Percentiles rank a stretch among this genome's conserved stretches.
phyloP scores from a whole-genome alignment of 176 grass and related monocot species.

The Alloteropsis semialata region DNA sequence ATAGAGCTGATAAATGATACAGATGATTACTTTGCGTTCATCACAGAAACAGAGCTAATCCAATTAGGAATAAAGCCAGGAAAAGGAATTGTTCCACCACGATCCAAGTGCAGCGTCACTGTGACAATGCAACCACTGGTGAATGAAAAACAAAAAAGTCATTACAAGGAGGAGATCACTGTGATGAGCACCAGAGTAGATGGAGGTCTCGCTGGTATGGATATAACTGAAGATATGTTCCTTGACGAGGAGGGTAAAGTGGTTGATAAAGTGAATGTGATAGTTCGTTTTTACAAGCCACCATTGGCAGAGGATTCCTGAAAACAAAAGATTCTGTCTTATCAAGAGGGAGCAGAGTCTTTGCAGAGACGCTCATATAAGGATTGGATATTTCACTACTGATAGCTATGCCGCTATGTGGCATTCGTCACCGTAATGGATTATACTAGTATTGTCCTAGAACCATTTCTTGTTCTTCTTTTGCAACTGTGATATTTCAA shows the following conservation, averaged over 20 bases:
- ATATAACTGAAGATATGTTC: neutral
- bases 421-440: too few relatives aligned
- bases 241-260: neutral
- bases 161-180: neutral
- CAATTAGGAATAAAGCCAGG: neutral
- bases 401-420: too few relatives aligned
- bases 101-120: neutral
- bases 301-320: too few relatives aligned
- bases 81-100: neutral
- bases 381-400: too few relatives aligned
- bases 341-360: too few relatives aligned
- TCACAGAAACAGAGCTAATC: neutral
- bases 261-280: neutral
- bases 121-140: neutral
- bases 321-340: too few relatives aligned
- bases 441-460: too few relatives aligned
- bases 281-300: neutral
- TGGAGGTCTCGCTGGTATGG: neutral
- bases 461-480: too few relatives aligned
- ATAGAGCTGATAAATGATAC: neutral
- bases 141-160: neutral
- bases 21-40: neutral
- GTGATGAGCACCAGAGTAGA: too few relatives aligned
- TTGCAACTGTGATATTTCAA: too few relatives aligned
- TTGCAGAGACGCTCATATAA: too few relatives aligned